phyloP scores from a whole-genome alignment of 495 filamentous ascomycete genomes.

The Penicillium tannophilum region DNA sequence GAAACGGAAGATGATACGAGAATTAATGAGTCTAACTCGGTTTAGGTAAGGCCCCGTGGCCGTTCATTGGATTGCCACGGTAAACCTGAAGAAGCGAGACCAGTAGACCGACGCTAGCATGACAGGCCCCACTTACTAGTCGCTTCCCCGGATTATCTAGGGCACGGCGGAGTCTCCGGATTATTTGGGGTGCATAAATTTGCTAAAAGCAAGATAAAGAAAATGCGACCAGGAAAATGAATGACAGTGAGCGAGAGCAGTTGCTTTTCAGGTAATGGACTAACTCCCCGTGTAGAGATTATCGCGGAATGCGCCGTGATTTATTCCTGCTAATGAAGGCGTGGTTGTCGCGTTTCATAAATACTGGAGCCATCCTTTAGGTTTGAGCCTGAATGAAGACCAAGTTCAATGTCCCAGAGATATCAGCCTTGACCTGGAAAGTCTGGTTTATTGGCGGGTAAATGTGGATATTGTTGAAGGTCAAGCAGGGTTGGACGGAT shows the following conservation, averaged over 20 bases:
- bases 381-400: neutral
- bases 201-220: too few species aligned
- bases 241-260: neutral
- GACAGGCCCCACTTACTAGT: neutral
- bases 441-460: neutral
- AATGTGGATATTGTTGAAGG: neutral
- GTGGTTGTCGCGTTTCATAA: neutral
- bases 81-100: neutral
- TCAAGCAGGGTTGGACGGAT: too few species aligned
- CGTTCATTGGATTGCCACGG: neutral
- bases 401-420: neutral
- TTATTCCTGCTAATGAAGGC: neutral
- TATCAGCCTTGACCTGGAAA: neutral
- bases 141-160: constrained; percentile 1
- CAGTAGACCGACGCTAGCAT: neutral
- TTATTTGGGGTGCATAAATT: neutral
- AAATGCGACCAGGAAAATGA: neutral
- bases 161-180: constrained; percentile 3
- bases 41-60: neutral
- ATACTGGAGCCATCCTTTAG: neutral
- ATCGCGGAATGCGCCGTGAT: neutral
- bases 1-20: neutral
- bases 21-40: neutral
- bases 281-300: neutral
- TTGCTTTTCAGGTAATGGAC: neutral